Conservation (phyloP, 352 stramenopile species). For the Phytopythium cucurbitacearum region DNA sequence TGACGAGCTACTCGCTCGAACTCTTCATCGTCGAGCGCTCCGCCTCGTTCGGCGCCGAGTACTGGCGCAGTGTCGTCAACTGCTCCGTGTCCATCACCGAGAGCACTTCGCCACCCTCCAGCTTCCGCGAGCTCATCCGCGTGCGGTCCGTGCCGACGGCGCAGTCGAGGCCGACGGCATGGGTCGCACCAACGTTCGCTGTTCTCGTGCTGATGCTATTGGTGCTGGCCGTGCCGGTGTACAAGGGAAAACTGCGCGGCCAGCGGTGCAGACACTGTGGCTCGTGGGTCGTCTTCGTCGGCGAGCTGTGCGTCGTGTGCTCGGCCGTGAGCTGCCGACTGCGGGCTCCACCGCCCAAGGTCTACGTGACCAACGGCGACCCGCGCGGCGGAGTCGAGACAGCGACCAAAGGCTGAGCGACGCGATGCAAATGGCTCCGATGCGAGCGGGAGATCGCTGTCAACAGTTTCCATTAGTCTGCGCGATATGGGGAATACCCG, state of each 20-base stretch:
- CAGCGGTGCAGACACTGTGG: slow-evolving; percentile 63
- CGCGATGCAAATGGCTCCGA: not conserved
- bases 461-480: too few relatives aligned
- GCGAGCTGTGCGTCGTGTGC: slow-evolving; percentile 44
- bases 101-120: slow-evolving; percentile 22
- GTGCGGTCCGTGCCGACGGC: slow-evolving; percentile 42
- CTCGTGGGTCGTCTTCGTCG: slow-evolving; percentile 59
- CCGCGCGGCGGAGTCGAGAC: slow-evolving; percentile 1
- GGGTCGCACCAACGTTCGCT: slow-evolving; percentile 30
- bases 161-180: slow-evolving; percentile 17
- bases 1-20: slow-evolving; percentile 51
- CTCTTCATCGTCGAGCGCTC: slow-evolving; percentile 54
- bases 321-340: slow-evolving; percentile 55
- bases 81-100: slow-evolving; percentile 60
- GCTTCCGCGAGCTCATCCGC: slow-evolving; percentile 55
- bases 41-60: slow-evolving; percentile 36
- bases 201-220: slow-evolving; percentile 10
- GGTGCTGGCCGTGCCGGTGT: slow-evolving; percentile 40
- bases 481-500: too few relatives aligned
- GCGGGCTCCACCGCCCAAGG: slow-evolving; percentile 40
- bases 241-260: slow-evolving; percentile 37
- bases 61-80: slow-evolving; percentile 67
- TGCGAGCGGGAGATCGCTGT: too few relatives aligned
- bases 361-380: slow-evolving; percentile 47
- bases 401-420: not conserved